Percentiles rank a stretch among this genome's conserved stretches.
phyloP scores from a whole-genome alignment of 805 yeast species.

The Pichia ethanolica region DNA sequence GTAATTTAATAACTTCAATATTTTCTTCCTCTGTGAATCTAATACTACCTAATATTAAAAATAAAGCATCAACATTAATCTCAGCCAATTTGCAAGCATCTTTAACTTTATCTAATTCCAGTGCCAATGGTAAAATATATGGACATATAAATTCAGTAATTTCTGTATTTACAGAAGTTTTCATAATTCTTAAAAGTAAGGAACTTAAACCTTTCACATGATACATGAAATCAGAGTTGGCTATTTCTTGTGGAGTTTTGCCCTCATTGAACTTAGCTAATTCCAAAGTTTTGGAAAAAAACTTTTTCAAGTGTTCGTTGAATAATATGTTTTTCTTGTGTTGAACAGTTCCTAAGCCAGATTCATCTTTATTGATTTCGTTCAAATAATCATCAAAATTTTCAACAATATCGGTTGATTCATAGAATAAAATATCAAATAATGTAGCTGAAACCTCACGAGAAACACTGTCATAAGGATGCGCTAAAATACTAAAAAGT shows the following conservation, averaged over 20 bases:
- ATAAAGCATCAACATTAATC: slow-evolving; percentile 44
- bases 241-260: slow-evolving; percentile 46
- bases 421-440: slow-evolving; percentile 28
- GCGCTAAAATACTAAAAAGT: slow-evolving; percentile 44
- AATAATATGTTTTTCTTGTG: slow-evolving; percentile 19
- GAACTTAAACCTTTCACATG: slow-evolving; percentile 57
- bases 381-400: slow-evolving; percentile 34
- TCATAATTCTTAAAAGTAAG: slow-evolving; percentile 49
- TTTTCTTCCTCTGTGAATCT: slow-evolving; percentile 38
- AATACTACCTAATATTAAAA: slow-evolving; percentile 39
- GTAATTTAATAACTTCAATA: slow-evolving; percentile 35
- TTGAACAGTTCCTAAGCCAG: slow-evolving; percentile 16
- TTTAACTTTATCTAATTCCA: slow-evolving; percentile 56
- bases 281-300: slow-evolving; percentile 39
- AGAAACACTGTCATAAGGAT: slow-evolving; percentile 69
- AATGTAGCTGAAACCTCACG: slow-evolving; percentile 57
- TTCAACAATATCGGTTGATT: slow-evolving; percentile 8
- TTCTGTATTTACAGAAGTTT: slow-evolving; percentile 45
- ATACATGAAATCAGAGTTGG: slow-evolving; percentile 54
- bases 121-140: slow-evolving; percentile 61
- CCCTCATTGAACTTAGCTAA: slow-evolving; percentile 25
- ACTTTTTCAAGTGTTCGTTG: slow-evolving; percentile 30
- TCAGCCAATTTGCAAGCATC: slow-evolving; percentile 74
- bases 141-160: slow-evolving; percentile 44
- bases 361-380: slow-evolving; percentile 29